Conservation (phyloP, 352 stramenopile species). For the Pythium utonaiense region DNA sequence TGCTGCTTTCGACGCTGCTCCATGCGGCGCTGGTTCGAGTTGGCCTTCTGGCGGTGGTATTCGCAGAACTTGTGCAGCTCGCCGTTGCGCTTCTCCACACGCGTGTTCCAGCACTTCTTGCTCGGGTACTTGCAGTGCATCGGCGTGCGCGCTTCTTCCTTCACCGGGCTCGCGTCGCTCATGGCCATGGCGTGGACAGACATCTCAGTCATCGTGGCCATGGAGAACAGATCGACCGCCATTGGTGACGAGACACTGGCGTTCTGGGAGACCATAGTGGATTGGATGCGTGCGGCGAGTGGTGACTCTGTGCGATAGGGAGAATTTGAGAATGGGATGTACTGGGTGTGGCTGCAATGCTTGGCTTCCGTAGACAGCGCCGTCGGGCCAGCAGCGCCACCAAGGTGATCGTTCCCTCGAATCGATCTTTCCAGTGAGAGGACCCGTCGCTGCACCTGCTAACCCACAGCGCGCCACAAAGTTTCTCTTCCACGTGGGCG, state of each 20-base stretch:
- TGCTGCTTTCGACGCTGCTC: constrained; percentile 75
- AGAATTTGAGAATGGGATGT: constrained; percentile 17
- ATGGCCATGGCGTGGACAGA: neutral
- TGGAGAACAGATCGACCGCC: constrained; percentile 22
- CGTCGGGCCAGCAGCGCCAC: neutral
- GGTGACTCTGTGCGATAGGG: constrained; percentile 1
- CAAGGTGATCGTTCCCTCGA: constrained; percentile 16
- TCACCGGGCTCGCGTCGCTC: neutral
- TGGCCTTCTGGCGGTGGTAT: constrained; percentile 82
- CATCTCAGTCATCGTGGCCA: constrained; percentile 10
- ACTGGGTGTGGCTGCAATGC: neutral
- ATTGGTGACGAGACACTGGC: constrained; percentile 18
- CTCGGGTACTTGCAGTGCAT: constrained; percentile 60
- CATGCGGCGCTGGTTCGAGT: constrained; percentile 82
- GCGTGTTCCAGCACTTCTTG: constrained; percentile 83
- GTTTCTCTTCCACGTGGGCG: neutral
- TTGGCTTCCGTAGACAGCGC: constrained; percentile 1
- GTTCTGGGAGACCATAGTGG: constrained; percentile 26
- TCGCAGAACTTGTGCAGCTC: constrained; percentile 86
- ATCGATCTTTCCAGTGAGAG: constrained; percentile 18
- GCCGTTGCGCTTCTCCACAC: constrained; percentile 78
- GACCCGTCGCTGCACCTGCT: constrained; percentile 7
- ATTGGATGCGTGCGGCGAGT: constrained; percentile 1
- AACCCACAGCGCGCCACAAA: constrained; percentile 19
- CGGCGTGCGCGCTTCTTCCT: constrained; percentile 16